Evolutionary conservation across 345 rosid genomes (phyloP).

Genomic region (Eucalyptus pumila): DNA sequence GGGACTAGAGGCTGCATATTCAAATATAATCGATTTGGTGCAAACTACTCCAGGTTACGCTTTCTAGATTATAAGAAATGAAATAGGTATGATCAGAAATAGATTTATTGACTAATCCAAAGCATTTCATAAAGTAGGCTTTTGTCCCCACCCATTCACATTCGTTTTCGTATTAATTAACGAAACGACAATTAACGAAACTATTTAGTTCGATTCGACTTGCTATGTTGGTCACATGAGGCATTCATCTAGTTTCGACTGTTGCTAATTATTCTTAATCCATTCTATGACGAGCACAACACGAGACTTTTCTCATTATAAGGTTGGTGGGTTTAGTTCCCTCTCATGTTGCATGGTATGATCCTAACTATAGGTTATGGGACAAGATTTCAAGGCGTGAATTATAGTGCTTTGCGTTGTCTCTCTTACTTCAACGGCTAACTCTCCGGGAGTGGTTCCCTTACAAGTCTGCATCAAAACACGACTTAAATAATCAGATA

Average conservation of each 20-base stretch:
- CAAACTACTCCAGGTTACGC: rapidly evolving
- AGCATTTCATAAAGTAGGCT: not conserved
- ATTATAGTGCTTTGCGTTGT: not conserved
- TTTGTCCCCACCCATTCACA: not conserved
- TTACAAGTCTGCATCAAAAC: not conserved
- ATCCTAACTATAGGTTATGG: not conserved
- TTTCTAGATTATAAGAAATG: not conserved
- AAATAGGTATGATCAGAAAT: not conserved
- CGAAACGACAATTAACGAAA: not conserved
- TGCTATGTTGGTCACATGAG: not conserved
- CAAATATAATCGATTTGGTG: not conserved
- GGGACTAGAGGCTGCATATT: not conserved
- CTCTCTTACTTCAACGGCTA: not conserved
- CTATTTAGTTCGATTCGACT: not conserved
- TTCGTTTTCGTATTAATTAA: not conserved
- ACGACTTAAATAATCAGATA: not conserved
- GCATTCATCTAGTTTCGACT: not conserved
- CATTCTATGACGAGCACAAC: not conserved
- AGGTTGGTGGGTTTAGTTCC: not conserved
- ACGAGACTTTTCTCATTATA: no score
- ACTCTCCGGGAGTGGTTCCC: not conserved
- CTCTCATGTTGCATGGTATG: not conserved
- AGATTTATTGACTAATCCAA: not conserved
- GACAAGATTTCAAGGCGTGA: not conserved
- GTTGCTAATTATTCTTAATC: not conserved